Conservation (phyloP, 192 early-diverging fungal species). For the Coemansia nantahalensis region DNA sequence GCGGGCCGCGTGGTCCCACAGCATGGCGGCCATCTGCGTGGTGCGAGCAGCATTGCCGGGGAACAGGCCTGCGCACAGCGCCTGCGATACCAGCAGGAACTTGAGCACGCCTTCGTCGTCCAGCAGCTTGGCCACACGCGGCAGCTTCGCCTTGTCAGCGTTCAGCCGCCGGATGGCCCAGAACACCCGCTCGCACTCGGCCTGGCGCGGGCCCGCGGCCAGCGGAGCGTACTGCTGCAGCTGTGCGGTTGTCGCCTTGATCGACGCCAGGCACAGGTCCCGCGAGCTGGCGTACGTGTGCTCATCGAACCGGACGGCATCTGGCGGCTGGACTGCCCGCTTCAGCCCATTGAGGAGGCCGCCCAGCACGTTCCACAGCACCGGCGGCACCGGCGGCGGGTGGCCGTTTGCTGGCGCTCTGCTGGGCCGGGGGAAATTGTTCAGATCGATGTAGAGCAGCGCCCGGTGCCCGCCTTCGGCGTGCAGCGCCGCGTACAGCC, state of each 20-base stretch:
- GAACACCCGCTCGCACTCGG: conserved; percentile 7
- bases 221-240: conserved; percentile 5
- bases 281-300: background rate
- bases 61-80: conserved; percentile 9
- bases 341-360: conserved; percentile 1
- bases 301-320: background rate
- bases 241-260: conserved; percentile 17
- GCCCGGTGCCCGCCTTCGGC: background rate
- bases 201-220: background rate
- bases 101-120: background rate
- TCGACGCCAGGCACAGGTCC: conserved; percentile 14
- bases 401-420: background rate
- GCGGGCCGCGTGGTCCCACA: conserved; percentile 11
- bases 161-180: background rate
- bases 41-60: background rate
- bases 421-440: background rate
- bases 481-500: conserved; percentile 12
- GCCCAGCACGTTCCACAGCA: conserved; percentile 18
- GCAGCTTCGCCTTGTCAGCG: background rate
- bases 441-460: conserved; percentile 17
- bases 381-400: background rate
- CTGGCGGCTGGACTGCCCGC: background rate
- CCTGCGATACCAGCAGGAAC: conserved; percentile 6
- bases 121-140: background rate
- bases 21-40: background rate